Evolutionary conservation across 768 basidiomycete species (phyloP), one percentile per base, ranked within the genome.

Genomic region (Serpula lacrymans): DNA sequence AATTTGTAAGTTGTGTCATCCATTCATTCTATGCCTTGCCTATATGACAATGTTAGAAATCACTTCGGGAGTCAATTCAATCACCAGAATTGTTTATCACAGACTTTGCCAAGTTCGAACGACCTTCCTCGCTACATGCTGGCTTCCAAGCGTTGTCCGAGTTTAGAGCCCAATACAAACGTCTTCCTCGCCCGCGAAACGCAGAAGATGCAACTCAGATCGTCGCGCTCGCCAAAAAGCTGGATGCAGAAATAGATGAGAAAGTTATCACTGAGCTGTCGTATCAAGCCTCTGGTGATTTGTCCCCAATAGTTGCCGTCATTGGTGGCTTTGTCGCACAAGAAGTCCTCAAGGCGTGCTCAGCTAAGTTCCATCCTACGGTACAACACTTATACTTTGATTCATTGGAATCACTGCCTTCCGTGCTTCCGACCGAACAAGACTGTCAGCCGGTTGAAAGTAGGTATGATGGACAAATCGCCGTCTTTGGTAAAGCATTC

Each of bases 241-340:
- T 96, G 27, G 75, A 88, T 25, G 57, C 71, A 8, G 84, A 94
- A 34, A 80, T 76, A 10, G 77, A 96, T 50, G 88, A 94, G 56
- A 88, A 88, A 54, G 59, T 89, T 16, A 57, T 97, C 16, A 78
- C 79, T 35, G 90, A 96, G 60, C 70, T 99, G 7, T 70, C 94
- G 1, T 98, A 82, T 65, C 94, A 99, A 60, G 92, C 96, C 0
- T 72, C 78, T 9, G 96, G 96, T 3, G 90, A 96, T 54, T 57
- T 99, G 25, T 75, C 93, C 14, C 95, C 96, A 12, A 68, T 98
- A 43, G 79, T 86, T 42, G 95, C 96, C 13, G 92, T 98, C 37
- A 77, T 97, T 45, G 96, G 96, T 48, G 96, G 92, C 3, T 98
- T 98, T 55, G 92, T 97, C 39, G 96, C 95, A 6, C 96, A 99